Conservation (phyloP, 1,284 basidiomycete species). For the Agaricales sp. region DNA sequence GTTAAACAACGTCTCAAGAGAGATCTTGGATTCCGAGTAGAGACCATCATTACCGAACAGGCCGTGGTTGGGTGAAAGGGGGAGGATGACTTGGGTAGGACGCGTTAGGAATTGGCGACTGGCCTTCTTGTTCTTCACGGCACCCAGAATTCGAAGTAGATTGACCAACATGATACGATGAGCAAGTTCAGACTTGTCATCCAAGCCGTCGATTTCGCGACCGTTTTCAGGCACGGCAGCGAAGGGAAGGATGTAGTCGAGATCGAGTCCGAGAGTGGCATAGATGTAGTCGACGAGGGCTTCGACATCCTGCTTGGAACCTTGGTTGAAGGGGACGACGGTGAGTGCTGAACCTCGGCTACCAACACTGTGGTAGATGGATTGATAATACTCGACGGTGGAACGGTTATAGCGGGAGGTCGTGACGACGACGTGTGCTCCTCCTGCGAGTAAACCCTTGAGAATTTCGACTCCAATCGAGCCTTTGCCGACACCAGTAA, state of each 20-base stretch:
- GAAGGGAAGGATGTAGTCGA: conserved; percentile 97
- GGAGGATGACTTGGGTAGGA: conserved; percentile 95
- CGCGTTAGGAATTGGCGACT: conserved; percentile 93
- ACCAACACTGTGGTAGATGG: conserved; percentile 93
- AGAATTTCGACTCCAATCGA: conserved; percentile 97
- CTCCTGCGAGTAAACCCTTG: conserved; percentile 93
- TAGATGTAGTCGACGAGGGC: conserved; percentile 98
- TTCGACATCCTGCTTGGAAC: conserved; percentile 95
- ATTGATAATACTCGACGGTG: conserved; percentile 97
- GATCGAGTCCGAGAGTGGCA: conserved; percentile 85
- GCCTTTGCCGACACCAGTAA: conserved; percentile 96
- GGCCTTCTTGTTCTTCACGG: conserved; percentile 97
- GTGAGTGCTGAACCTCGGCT: conserved; percentile 92
- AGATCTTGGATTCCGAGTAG: conserved; percentile 98
- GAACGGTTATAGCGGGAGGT: conserved; percentile 92
- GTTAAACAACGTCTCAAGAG: conserved; percentile 95
- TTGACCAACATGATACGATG: conserved; percentile 97
- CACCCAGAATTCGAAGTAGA: conserved; percentile 89
- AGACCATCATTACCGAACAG: conserved; percentile 96
- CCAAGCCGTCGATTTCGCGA: conserved; percentile 92
- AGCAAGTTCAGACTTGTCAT: conserved; percentile 96
- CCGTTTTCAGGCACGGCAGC: conserved; percentile 98
- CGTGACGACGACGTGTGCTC: conserved; percentile 93
- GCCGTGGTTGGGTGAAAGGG: conserved; percentile 96
- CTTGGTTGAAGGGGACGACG: conserved; percentile 98